Conservation (phyloP, 2,329 filamentous ascomycete genomes). For the Aspergillus transmontanensis region DNA sequence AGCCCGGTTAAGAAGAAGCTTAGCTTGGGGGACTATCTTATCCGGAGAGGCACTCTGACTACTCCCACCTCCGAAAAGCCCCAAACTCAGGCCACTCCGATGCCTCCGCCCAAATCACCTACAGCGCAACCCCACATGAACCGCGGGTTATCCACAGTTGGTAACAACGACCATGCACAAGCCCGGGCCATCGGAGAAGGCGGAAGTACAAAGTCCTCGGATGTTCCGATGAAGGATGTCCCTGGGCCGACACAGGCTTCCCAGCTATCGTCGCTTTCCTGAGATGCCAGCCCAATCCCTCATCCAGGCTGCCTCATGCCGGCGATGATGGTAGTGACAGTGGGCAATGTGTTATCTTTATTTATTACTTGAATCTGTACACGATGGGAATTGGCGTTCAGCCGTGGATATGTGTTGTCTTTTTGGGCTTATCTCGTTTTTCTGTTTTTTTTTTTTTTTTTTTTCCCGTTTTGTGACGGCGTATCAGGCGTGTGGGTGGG, state of each 20-base stretch:
- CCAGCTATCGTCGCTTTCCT: conserved; percentile 31
- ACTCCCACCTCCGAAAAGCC: conserved; percentile 46
- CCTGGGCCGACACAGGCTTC: conserved; percentile 29
- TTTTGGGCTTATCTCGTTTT: conserved; percentile 11
- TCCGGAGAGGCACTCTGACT: conserved; percentile 42
- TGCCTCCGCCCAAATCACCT: conserved; percentile 30
- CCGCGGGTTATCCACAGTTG: conserved; percentile 18
- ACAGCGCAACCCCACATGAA: conserved; percentile 16
- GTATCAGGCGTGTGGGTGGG: conserved; percentile 2
- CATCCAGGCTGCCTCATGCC: conserved; percentile 5
- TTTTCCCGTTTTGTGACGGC: conserved; percentile 2
- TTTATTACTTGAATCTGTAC: conserved; percentile 18
- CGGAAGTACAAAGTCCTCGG: conserved; percentile 23
- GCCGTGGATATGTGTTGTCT: conserved; percentile 15
- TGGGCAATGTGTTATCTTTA: conserved; percentile 5
- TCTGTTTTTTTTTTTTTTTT: conserved; percentile 7
- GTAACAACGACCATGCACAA: conserved; percentile 12
- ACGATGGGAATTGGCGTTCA: conserved; percentile 29
- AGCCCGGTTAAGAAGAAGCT: conserved; percentile 55
- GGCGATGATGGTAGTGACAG: not conserved
- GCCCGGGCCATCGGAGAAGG: conserved; percentile 14
- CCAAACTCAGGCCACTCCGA: conserved; percentile 31
- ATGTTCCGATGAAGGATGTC: conserved; percentile 38
- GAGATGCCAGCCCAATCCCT: not conserved
- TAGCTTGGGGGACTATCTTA: conserved; percentile 53